Evolutionary conservation across 768 basidiomycete genomes (phyloP).

Genomic region (Mycena olivaceomarginata): DNA sequence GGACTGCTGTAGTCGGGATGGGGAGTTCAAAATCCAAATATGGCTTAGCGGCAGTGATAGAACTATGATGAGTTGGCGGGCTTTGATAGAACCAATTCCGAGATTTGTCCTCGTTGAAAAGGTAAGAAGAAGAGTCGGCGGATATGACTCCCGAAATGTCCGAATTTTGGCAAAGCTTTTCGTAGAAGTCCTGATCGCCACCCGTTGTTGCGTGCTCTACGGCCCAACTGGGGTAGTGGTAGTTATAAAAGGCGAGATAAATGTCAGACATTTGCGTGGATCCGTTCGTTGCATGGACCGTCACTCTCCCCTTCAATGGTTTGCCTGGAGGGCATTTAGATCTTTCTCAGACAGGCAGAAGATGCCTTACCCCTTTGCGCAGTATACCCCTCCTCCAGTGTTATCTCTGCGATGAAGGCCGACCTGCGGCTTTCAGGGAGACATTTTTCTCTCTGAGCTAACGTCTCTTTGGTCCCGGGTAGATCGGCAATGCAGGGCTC

Average conservation of each 20-base stretch:
- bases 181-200: not conserved
- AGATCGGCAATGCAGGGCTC: not conserved
- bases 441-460: conserved; percentile 2
- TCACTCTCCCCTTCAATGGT: conserved; percentile 14
- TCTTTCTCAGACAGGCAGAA: not conserved
- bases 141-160: not conserved
- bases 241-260: not conserved
- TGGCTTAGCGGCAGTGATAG: not conserved
- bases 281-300: conserved; percentile 14
- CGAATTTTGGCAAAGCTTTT: not conserved
- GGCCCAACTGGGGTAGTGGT: not conserved
- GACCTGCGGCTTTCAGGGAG: conserved; percentile 13
- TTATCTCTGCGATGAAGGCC: conserved; percentile 22
- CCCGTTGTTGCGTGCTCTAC: not conserved
- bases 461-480: not conserved
- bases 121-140: not conserved
- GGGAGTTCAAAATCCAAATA: conserved; percentile 22
- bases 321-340: not conserved
- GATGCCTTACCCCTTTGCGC: not conserved
- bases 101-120: not conserved
- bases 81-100: not conserved
- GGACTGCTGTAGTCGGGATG: not conserved
- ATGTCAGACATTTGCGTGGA: conserved; percentile 7
- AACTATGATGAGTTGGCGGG: not conserved
- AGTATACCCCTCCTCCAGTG: conserved; percentile 18